Base-by-base conservation (phyloP, 202 grass and related monocot species). In the Panicum hallii region DNA sequence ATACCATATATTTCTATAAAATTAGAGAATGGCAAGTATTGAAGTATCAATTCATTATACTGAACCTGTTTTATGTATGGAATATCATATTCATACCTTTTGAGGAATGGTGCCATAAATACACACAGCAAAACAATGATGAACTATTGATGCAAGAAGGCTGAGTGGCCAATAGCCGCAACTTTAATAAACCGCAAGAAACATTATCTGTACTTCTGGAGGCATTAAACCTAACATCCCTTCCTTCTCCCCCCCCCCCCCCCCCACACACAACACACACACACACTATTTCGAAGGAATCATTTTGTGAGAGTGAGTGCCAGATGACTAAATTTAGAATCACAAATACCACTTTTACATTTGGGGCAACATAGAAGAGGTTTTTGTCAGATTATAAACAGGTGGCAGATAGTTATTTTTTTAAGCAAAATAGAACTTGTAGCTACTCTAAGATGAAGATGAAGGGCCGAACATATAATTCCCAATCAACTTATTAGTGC, bases 361-460 rank as follows among this genome's bases (percentile, higher is more conserved):
- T 79, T 72, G 15, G 40, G 55, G 65, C 74, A 66, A 67, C 26
- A 77, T 74, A 58, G 16, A 82, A 64, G 7, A 70, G 40, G 2
- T 44, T 69, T 60, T 73, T 9, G 23, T 52, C 70, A 85, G 54
- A 47, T 55, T 75, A 56, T 85, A 85, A 70, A 50, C 45, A 81
- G n/a, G 49, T 85, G 11, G 10, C 22, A 52, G 36, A 78, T 23
- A 46, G 32, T 34, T 45, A 63, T 54, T 45, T 72, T 72, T 13
- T 49, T 43, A 22, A 73, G 34, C 40, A 23, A 67, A 83, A 7
- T 57, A 58, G 5, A 41, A 20, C 43, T 41, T 79, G 32, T 66
- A 62, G 32, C 75, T 55, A 58, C 50, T 79, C n/a, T 67, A 47
- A 65, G 79, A 61, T 67, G 15, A 54, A 82, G 30, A 77, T 44